Conservation (phyloP, 257 asterid genomes). For the Sherardia arvensis region DNA sequence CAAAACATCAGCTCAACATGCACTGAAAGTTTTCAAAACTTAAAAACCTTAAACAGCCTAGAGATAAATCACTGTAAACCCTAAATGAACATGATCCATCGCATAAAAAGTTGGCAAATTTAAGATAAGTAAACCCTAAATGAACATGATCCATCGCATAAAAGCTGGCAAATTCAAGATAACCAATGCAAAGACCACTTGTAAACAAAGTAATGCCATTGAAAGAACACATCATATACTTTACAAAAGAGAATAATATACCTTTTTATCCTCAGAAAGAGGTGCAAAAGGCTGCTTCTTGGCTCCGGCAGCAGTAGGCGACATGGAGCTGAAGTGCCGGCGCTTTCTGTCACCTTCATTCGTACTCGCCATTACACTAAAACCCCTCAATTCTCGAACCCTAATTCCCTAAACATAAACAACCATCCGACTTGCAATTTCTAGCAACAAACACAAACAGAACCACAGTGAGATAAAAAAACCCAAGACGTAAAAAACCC, state of each 20-base stretch:
- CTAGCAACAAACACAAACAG: not conserved
- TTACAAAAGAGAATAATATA: slow-evolving; percentile 7
- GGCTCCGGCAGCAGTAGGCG: slow-evolving; percentile 51
- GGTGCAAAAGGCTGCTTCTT: slow-evolving; percentile 52
- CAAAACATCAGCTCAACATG: not conserved
- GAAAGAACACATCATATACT: no score
- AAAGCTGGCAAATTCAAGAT: no score
- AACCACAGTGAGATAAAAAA: not conserved
- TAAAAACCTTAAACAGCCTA: not conserved
- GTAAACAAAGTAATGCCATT: not conserved
- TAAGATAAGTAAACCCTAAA: not conserved
- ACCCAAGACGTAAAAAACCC: not conserved
- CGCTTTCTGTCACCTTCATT: slow-evolving; percentile 76
- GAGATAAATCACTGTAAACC: not conserved
- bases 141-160: no score
- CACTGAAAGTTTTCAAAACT: not conserved
- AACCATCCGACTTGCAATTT: slow-evolving; percentile 1
- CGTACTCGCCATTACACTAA: slow-evolving; percentile 58
- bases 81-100: not conserved
- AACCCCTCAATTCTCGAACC: slow-evolving; percentile 3
- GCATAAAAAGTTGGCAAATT: not conserved
- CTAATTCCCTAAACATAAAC: slow-evolving; percentile 4
- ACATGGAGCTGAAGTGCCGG: slow-evolving; percentile 60
- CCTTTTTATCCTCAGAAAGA: slow-evolving; percentile 81
- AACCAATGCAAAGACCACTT: no score